phyloP scores from a whole-genome alignment of 306 rosid species.

The Glycyrrhiza uralensis region DNA sequence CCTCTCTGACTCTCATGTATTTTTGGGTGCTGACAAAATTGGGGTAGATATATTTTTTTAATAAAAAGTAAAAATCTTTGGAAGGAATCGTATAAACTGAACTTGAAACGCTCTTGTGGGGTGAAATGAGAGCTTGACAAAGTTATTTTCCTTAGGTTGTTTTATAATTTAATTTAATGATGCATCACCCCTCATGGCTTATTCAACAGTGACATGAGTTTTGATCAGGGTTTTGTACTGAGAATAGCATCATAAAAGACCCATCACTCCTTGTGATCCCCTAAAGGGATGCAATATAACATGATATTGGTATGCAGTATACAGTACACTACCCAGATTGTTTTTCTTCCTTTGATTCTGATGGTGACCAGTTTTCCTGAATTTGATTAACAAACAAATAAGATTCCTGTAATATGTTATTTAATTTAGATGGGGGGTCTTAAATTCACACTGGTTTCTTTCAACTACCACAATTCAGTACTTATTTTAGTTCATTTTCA shows the following conservation, averaged over 20 bases:
- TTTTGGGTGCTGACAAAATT: background rate
- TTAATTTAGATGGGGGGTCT: background rate
- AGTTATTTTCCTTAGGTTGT: background rate
- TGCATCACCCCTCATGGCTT: no score
- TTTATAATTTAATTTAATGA: background rate
- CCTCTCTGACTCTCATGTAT: background rate
- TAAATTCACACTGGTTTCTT: background rate
- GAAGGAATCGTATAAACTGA: no score
- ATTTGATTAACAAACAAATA: background rate
- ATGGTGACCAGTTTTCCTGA: background rate
- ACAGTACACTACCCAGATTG: background rate
- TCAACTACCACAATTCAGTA: background rate
- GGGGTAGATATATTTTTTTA: background rate
- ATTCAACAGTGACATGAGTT: no score
- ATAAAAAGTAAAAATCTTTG: no score
- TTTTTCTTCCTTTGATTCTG: slow-evolving; percentile 1
- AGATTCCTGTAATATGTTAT: background rate
- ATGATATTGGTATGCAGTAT: no score
- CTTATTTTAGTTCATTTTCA: slow-evolving; percentile 28
- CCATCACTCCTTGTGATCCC: background rate
- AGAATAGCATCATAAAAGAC: background rate
- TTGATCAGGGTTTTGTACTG: background rate
- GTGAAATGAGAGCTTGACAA: background rate
- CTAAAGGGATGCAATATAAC: background rate
- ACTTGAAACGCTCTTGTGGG: background rate